phyloP scores from a whole-genome alignment of 345 rosid genomes.

The Draba incana region DNA sequence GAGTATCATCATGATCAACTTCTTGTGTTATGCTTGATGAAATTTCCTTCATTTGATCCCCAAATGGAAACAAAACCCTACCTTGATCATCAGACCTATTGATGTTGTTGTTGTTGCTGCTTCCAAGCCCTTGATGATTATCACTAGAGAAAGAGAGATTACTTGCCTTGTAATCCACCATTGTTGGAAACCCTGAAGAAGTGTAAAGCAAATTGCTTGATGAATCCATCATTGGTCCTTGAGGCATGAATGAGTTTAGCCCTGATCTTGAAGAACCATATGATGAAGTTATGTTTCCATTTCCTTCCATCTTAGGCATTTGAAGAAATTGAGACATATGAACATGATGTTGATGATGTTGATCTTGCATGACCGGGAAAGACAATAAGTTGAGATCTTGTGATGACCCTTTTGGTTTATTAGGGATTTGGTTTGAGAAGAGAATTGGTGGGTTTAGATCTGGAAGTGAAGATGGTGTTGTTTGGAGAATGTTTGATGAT shows the following conservation, averaged over 20 bases:
- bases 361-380: constrained; percentile 45
- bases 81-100: constrained; percentile 37
- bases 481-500: constrained; percentile 28
- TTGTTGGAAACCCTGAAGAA: constrained; percentile 46
- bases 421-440: constrained; percentile 38
- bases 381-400: constrained; percentile 46
- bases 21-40: constrained; percentile 44
- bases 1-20: constrained; percentile 43
- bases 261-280: constrained; percentile 41
- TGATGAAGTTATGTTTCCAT: constrained; percentile 34
- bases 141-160: constrained; percentile 39
- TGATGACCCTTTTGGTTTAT: constrained; percentile 42
- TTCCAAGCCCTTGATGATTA: constrained; percentile 26
- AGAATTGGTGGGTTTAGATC: constrained; percentile 44
- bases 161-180: constrained; percentile 40
- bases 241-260: constrained; percentile 40
- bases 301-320: constrained; percentile 42
- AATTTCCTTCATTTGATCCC: constrained; percentile 45
- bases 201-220: constrained; percentile 39
- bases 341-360: constrained; percentile 36
- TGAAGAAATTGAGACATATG: constrained; percentile 40
- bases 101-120: constrained; percentile 30
- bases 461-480: constrained; percentile 38
- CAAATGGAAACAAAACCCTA: constrained; percentile 43
- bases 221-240: constrained; percentile 41